phyloP scores from a whole-genome alignment of 1,284 basidiomycete genomes.

The Pseudozyma thailandica region DNA sequence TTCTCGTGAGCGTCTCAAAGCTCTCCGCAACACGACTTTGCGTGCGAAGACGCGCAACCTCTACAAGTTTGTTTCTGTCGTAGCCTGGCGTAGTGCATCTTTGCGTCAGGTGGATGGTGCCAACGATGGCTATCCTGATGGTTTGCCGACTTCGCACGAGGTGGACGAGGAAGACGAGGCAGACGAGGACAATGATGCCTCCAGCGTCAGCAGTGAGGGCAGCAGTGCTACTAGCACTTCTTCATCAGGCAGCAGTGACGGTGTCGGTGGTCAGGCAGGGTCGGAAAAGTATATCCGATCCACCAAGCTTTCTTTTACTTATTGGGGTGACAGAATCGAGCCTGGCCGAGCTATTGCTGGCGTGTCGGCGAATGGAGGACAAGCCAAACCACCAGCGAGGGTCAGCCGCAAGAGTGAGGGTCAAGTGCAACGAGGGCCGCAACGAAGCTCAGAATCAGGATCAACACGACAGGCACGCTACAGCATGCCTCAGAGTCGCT shows the following conservation, averaged over 20 bases:
- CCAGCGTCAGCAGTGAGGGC: conserved; percentile 24
- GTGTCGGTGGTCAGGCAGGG: conserved; percentile 42
- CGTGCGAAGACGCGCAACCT: conserved; percentile 60
- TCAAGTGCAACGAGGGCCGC: background rate
- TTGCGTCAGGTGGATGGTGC: conserved; percentile 4
- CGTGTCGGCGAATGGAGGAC: background rate
- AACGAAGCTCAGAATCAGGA: conserved; percentile 8
- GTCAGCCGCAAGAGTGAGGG: background rate
- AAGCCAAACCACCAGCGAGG: background rate
- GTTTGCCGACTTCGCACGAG: conserved; percentile 43
- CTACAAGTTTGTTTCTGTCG: conserved; percentile 58
- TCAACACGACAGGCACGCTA: conserved; percentile 11
- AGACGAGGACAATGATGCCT: conserved; percentile 31
- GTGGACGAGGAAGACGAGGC: conserved; percentile 52
- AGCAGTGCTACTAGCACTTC: conserved; percentile 13
- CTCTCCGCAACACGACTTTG: conserved; percentile 56
- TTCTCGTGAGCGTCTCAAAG: conserved; percentile 58
- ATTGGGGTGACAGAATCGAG: conserved; percentile 57
- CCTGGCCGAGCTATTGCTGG: conserved; percentile 31
- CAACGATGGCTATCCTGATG: conserved; percentile 16
- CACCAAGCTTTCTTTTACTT: conserved; percentile 59
- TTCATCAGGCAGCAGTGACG: conserved; percentile 37
- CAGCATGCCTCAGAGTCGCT: conserved; percentile 6
- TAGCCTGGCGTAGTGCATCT: conserved; percentile 46
- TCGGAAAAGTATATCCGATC: conserved; percentile 53